phyloP scores from a whole-genome alignment of 192 early-diverging fungal species.

The Ambispora gerdemannii region DNA sequence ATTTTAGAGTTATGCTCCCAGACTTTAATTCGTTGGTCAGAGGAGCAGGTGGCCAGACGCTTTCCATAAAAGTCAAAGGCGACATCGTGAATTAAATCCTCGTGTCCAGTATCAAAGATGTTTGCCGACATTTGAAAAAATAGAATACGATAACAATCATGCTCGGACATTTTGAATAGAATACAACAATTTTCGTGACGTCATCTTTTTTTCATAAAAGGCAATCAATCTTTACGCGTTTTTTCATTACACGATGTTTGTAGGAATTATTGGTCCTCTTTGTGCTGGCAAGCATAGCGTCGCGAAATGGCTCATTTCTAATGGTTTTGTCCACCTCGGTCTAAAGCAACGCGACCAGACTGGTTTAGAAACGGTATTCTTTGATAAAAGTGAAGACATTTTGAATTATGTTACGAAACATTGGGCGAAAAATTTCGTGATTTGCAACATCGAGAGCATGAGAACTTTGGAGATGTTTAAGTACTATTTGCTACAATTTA shows the following conservation, averaged over 20 bases:
- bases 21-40: conserved; percentile 91
- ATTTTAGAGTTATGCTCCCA: conserved; percentile 78
- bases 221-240: no score
- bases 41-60: conserved; percentile 81
- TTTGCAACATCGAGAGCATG: conserved; percentile 55
- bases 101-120: conserved; percentile 69
- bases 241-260: conserved; percentile 70
- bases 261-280: conserved; percentile 63
- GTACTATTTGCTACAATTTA: no score
- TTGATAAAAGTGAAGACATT: conserved; percentile 58
- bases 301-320: conserved; percentile 53
- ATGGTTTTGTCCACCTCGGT: conserved; percentile 49
- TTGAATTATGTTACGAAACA: conserved; percentile 66
- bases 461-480: conserved; percentile 57
- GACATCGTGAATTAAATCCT: conserved; percentile 93
- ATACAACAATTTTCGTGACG: no score
- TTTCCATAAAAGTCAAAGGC: conserved; percentile 92
- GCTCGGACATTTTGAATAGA: no score
- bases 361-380: conserved; percentile 31
- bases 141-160: no score
- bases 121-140: conserved; percentile 18
- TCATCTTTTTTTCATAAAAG: no score
- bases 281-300: conserved; percentile 67
- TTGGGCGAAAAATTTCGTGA: conserved; percentile 75
- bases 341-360: conserved; percentile 24